A percentile compares a stretch with the other conserved stretches of the same genome.
Conservation (phyloP, 1,284 basidiomycete genomes). For the Retiboletus fuscus region DNA sequence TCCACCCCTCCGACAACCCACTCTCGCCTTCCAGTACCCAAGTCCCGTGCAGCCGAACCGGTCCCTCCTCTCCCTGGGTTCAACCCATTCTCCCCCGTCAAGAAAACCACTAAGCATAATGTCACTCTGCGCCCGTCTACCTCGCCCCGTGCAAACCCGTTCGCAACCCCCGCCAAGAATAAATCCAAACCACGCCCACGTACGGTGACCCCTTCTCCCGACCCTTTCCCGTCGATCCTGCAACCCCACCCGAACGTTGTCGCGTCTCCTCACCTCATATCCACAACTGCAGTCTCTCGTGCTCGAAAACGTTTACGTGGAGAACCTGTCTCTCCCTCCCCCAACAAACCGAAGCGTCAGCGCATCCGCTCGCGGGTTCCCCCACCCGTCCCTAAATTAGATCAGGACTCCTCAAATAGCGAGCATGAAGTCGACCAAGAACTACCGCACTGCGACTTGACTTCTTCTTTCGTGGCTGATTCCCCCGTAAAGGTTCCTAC, state of each 20-base stretch:
- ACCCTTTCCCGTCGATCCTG: slow-evolving; percentile 53
- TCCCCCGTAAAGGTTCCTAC: slow-evolving; percentile 74
- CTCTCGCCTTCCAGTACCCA: slow-evolving; percentile 53
- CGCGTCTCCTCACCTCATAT: slow-evolving; percentile 39
- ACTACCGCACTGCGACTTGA: slow-evolving; percentile 43
- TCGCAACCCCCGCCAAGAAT: slow-evolving; percentile 64
- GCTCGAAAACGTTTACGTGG: slow-evolving; percentile 84
- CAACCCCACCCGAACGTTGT: slow-evolving; percentile 37
- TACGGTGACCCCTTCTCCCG: slow-evolving; percentile 52
- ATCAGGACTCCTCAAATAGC: slow-evolving; percentile 48
- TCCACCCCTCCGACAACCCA: slow-evolving; percentile 50
- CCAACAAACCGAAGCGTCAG: slow-evolving; percentile 77
- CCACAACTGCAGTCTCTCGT: slow-evolving; percentile 64
- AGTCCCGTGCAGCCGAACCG: slow-evolving; percentile 61
- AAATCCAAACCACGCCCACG: slow-evolving; percentile 45
- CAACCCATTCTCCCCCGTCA: slow-evolving; percentile 84
- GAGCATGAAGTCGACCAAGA: slow-evolving; percentile 54
- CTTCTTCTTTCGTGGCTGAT: slow-evolving; percentile 68
- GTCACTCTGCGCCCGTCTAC: slow-evolving; percentile 18
- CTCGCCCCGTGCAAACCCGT: slow-evolving; percentile 57
- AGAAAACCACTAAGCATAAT: slow-evolving; percentile 60
- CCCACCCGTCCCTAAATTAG: slow-evolving; percentile 48
- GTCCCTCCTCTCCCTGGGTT: slow-evolving; percentile 64
- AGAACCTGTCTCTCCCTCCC: slow-evolving; percentile 83
- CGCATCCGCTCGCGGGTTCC: slow-evolving; percentile 53